phyloP scores from a whole-genome alignment of 345 rosid species.

The Gossypium arboreum region DNA sequence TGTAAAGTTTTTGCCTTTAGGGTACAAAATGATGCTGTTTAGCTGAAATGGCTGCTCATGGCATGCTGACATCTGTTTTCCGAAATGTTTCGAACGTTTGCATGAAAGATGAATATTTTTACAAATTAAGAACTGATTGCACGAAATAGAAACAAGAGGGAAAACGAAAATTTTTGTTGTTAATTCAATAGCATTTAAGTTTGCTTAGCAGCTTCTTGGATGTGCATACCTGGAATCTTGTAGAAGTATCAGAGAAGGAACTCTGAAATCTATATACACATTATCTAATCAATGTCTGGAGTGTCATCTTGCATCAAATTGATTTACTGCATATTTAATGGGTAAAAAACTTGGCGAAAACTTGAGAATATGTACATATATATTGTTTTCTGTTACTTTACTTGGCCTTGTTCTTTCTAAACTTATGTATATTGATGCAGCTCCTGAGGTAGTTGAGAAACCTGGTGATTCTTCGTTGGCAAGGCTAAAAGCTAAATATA shows the following conservation, averaged over 20 bases:
- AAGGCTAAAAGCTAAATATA: slow-evolving; percentile 55
- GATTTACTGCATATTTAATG: background rate
- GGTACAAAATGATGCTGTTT: background rate
- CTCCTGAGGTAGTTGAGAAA: slow-evolving; percentile 91
- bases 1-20: background rate
- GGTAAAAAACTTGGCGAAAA: background rate
- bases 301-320: background rate
- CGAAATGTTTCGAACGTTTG: background rate
- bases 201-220: background rate
- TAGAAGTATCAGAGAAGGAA: background rate
- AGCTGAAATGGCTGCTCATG: background rate
- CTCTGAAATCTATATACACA: background rate
- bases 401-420: background rate
- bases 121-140: background rate
- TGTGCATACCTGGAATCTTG: background rate
- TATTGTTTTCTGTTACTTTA: background rate
- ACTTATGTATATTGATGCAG: slow-evolving; percentile 40
- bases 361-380: background rate
- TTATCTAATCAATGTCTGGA: background rate
- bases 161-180: background rate
- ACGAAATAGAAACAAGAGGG: background rate
- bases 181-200: background rate
- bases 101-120: background rate
- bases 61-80: background rate
- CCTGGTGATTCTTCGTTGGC: slow-evolving; percentile 71